Base-by-base conservation (phyloP, 345 rosid species). In the Excoecaria cochinchinensis region DNA sequence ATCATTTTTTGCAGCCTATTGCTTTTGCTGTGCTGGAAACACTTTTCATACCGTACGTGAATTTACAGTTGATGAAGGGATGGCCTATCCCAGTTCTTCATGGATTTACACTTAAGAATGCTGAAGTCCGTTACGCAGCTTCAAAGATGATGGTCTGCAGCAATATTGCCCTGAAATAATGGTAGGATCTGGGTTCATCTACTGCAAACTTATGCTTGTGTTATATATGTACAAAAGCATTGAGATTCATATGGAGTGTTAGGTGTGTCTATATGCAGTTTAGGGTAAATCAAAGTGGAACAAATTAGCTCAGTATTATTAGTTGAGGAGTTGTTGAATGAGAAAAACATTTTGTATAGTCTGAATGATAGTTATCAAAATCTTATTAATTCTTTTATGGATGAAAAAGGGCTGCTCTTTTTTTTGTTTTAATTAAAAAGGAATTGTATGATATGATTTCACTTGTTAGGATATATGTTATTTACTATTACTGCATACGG, bases 41-140 rank as follows among this genome's bases (percentile, higher is more conserved):
- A 1, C 73, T 82, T 67, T 73, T 91, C 74, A 58, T 90, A 60
- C 95, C 98, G 2, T 83, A 83, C 19, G 81, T 89, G 77, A 93
- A 91, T 79, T 70, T 73, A 42, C 90, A 66, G 21, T 83, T 91
- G 8, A 72, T 75, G 77, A 84, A 70, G 76, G 95, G 98, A 60
- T 84, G 87, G 70, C 87, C 89, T 0, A 75, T 93, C 83, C 95
- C 93, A 38, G 76, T 86, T 21, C 79, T 88, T 39, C 80, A 61
- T 12, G 87, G 92, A 62, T 83, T 87, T 59, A 25, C 60, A 0
- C 80, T 91, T 12, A 53, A 69, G 73, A 81, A 86, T 72, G 75
- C 91, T 22, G 90, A 87, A 76, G 74, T 90, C 0, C 77, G 73
- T n/a, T 86, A 21, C 51, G 67, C 9, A 5, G 72, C 85, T 69